Evolutionary conservation across 1,284 basidiomycete genomes (phyloP), one percentile per base, ranked within the genome.

Genomic region (Rhodotorula sp.): DNA sequence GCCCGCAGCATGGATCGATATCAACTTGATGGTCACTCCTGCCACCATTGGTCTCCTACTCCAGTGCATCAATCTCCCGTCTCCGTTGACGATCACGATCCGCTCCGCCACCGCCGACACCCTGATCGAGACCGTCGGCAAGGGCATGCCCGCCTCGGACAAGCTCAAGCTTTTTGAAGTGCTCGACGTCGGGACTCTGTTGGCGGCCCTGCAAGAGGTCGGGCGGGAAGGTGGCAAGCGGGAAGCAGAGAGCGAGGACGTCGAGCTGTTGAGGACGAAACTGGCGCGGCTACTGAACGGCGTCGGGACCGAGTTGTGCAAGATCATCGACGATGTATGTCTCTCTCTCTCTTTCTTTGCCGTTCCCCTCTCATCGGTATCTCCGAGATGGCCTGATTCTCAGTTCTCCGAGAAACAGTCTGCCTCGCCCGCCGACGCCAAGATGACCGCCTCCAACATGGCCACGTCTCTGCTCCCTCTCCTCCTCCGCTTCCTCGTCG

Each of bases 11-110:
- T 99, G 97, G 97, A 91, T 99, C 78, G 97, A 99, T 80, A 95
- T 99, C 79, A 92, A 92, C 78, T 85, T 99, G 69, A 92, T 97
- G 46, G 90, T 99, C 72, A 98, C 94, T 2, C 92, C 91, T 31
- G 88, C 88, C 16, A 94, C 94, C 1, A 88, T 99, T 43, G 88
- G 90, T 10, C 83, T 99, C 61, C 86, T 98, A 62, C 96, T 94
- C 81, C 88, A 86, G 57, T 85, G 97, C 43, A 87, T 99, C 58
- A 90, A 90, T n/a, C 91, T 93, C 78, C 82, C 86, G 0, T 89
- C 90, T 20, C 62, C 67, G 18, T 81, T 62, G n/a, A 43, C 63
- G 43, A 70, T 92, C 29, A 85, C 90, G 1, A 89, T 97, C 74
- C 91, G 95, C 49, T 85, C 93, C 23, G 91, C 93, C 1, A 90